Evolutionary conservation across 345 rosid genomes (phyloP), one percentile per base, ranked within the genome.

Genomic region (Anacardium occidentale): DNA sequence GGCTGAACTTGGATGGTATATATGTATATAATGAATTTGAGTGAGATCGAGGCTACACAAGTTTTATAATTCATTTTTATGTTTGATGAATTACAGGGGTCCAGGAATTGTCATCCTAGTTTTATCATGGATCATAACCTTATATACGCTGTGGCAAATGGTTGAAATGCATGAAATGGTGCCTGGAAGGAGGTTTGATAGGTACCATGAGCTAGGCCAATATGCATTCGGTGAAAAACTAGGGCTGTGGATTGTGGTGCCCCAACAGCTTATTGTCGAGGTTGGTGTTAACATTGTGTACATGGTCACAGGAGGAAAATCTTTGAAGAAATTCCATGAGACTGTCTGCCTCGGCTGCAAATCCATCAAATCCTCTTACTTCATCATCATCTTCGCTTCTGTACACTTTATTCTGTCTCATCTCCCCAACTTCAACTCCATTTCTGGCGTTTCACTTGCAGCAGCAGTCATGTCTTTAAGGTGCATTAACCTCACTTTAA

Each of bases 71-170:
- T 3, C 29, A 20, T 66, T 9, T 66, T 9, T 11, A 17, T 6
- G 18, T 15, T 21, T 15, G 17, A 61, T 66, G 56, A 47, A 29
- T 26, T 72, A 25, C 53, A 93, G 96, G 97, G 96, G 94, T 73
- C 91, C 94, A 5, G 98, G 97, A 37, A 69, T 85, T 9, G 78
- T 76, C 1, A 44, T 86, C 8, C 78, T 91, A 53, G 1, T 74
- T 44, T 11, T 88, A 45, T 91, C 97, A 70, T 91, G 98, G 98
- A 3, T 82, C 7, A 75, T 91, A 47, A 93, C 97, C 20, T 71
- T 91, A 17, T 89, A 89, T 82, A 89, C 98, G 2, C 62, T 91
- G 11, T 89, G 98, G 98, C 97, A 91, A 67, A 93, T 93, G 98
- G 96, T 93, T 22, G 86, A 93, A 66, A 86, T 93, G 92, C 98